Conservation (phyloP, 2,329 filamentous ascomycete genomes). For the Microcyclospora tardicrescens region DNA sequence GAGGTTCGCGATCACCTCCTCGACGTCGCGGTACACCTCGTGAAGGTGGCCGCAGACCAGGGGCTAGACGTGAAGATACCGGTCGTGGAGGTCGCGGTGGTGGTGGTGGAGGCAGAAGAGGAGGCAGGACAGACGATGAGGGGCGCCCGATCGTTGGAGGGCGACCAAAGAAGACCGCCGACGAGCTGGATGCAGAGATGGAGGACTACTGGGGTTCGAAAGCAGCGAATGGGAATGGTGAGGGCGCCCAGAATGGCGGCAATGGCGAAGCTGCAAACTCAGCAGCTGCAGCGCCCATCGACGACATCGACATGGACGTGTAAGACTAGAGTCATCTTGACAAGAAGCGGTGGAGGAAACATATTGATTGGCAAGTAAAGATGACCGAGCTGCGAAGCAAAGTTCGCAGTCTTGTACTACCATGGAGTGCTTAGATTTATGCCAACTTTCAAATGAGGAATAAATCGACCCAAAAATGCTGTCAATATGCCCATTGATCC, state of each 20-base stretch:
- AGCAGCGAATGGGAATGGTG: conserved; percentile 18
- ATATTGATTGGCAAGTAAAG: too few relatives aligned
- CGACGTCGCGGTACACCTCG: conserved; percentile 36
- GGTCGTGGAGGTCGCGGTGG: conserved; percentile 14
- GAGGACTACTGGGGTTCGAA: conserved; percentile 67
- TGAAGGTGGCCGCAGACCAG: conserved; percentile 36
- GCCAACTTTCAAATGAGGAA: too few relatives aligned
- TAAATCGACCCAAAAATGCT: too few relatives aligned
- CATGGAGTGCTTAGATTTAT: too few relatives aligned
- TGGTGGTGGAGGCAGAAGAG: conserved; percentile 26
- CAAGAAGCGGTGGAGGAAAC: too few relatives aligned
- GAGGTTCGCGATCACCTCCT: conserved; percentile 41
- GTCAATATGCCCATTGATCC: too few relatives aligned
- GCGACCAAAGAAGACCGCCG: conserved; percentile 70
- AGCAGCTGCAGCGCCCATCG: conserved; percentile 8
- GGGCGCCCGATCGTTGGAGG: conserved; percentile 26
- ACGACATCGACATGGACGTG: conserved; percentile 25
- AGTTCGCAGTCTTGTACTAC: too few relatives aligned
- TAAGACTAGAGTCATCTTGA: conserved; percentile 7
- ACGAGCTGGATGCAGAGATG: conserved; percentile 94
- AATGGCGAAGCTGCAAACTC: conserved; percentile 4
- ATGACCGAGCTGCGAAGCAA: too few relatives aligned
- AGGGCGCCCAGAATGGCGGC: conserved; percentile 8
- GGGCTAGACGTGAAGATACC: conserved; percentile 30
- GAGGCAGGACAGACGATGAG: conserved; percentile 31